These are phyloP conservation scores for Nicotiana otophora DNA, from an alignment of 257 asterid genomes.

Conservation along the genomic window DNA sequence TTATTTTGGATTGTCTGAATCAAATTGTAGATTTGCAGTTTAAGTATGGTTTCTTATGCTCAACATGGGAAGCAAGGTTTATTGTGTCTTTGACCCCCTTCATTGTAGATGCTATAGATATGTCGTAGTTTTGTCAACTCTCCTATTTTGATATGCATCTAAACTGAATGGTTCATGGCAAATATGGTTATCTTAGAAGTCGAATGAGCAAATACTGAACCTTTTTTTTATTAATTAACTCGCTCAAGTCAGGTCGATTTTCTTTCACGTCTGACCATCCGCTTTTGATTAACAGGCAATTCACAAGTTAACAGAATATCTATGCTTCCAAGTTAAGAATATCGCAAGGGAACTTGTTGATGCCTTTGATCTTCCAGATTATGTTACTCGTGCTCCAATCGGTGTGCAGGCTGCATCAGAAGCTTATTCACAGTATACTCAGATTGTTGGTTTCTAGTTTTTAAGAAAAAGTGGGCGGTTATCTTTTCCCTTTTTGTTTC, in stretches of 20 bases:
- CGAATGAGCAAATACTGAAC: not conserved
- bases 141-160: not conserved
- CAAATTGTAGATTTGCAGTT: not conserved
- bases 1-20: not conserved
- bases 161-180: not conserved
- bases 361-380: conserved; percentile 95
- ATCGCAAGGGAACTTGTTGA: conserved; percentile 78
- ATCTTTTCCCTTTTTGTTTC: not conserved
- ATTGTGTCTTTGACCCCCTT: not conserved
- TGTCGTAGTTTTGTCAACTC: not conserved
- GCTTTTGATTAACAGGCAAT: conserved; percentile 58
- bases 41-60: not conserved
- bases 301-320: conserved; percentile 79
- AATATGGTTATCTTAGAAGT: not conserved
- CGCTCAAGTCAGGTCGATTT: not conserved
- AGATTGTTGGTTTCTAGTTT: conserved; percentile 58
- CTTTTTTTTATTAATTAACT: not conserved
- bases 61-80: not conserved
- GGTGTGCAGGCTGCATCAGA: conserved; percentile 72
- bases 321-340: conserved; percentile 85
- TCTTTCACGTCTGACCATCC: not conserved
- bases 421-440: conserved; percentile 78
- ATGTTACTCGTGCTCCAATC: conserved; percentile 82
- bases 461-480: not conserved
- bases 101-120: not conserved